phyloP scores from a whole-genome alignment of 148 eudicot species.

The Linanthus parryae region DNA sequence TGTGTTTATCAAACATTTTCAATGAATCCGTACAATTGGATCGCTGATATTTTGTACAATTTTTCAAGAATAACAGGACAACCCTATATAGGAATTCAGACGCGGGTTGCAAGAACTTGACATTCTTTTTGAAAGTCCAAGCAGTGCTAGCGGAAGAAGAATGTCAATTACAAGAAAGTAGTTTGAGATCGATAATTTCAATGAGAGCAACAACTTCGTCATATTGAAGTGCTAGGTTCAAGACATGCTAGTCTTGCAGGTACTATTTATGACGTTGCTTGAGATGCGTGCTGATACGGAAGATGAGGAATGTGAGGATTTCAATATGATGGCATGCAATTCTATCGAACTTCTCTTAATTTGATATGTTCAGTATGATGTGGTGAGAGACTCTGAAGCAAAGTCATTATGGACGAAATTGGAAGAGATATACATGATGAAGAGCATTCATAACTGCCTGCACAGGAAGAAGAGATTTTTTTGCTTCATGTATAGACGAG shows the following conservation, averaged over 20 bases:
- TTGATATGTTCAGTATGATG: not conserved
- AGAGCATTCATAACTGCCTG: not conserved
- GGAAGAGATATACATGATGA: not conserved
- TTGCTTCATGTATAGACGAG: not conserved
- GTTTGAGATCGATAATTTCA: constrained; percentile 1
- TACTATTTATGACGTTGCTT: not conserved
- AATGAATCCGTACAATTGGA: no score
- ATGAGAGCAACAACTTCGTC: not conserved
- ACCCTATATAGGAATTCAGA: no score
- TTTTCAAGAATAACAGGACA: no score
- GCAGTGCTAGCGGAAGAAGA: no score
- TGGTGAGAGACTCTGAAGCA: not conserved
- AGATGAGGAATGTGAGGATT: not conserved
- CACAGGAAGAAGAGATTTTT: not conserved
- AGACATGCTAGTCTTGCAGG: not conserved
- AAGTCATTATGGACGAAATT: not conserved
- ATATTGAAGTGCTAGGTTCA: not conserved
- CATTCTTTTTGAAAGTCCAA: no score
- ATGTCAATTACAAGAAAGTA: no score
- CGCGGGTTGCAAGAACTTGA: no score
- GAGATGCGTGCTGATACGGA: no score
- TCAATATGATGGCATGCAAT: not conserved
- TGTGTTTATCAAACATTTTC: no score
- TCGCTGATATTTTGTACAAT: no score
- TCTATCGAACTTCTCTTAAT: not conserved